These are phyloP conservation scores for Podospora bellae-mahoneyi DNA, from an alignment of 495 filamentous ascomycete species.

Conservation along the genomic window DNA sequence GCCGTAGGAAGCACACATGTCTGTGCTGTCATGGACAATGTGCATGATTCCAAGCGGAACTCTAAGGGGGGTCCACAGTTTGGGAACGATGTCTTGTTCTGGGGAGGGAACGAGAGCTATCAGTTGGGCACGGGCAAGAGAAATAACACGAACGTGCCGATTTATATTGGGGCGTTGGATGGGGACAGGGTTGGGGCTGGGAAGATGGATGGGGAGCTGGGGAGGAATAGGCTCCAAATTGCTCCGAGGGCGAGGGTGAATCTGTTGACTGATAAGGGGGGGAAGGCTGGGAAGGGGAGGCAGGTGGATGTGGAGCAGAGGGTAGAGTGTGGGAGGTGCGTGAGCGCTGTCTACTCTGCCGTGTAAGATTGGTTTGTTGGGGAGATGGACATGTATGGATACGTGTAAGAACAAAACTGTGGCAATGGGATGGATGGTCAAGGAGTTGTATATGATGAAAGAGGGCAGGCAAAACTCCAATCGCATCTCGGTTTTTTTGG, in stretches of 20 bases:
- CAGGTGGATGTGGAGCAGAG: slow-evolving; percentile 77
- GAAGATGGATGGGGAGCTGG: slow-evolving; percentile 44
- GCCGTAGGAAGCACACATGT: slow-evolving; percentile 75
- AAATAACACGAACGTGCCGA: slow-evolving; percentile 69
- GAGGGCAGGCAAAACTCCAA: neutral
- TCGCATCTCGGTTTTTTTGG: neutral
- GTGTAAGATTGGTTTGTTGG: slow-evolving; percentile 21
- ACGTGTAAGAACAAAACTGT: neutral
- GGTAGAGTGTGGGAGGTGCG: slow-evolving; percentile 79
- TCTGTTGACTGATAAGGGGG: slow-evolving; percentile 38
- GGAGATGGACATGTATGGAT: neutral
- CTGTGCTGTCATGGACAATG: slow-evolving; percentile 76
- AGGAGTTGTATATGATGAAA: neutral
- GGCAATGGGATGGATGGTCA: neutral
- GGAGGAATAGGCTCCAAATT: slow-evolving; percentile 74
- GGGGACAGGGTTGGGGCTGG: slow-evolving; percentile 27
- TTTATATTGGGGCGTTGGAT: slow-evolving; percentile 75
- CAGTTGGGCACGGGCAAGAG: slow-evolving; percentile 89
- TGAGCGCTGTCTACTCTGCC: slow-evolving; percentile 67
- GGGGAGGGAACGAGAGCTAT: slow-evolving; percentile 91
- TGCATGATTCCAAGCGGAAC: slow-evolving; percentile 51
- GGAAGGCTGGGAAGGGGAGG: slow-evolving; percentile 59
- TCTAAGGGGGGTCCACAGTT: slow-evolving; percentile 68
- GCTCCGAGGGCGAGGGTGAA: slow-evolving; percentile 68
- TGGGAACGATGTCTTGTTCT: slow-evolving; percentile 84